Evolutionary conservation across 2,329 filamentous ascomycete species (phyloP), one percentile per base, ranked within the genome.

Genomic region (Penicillium sp.): DNA sequence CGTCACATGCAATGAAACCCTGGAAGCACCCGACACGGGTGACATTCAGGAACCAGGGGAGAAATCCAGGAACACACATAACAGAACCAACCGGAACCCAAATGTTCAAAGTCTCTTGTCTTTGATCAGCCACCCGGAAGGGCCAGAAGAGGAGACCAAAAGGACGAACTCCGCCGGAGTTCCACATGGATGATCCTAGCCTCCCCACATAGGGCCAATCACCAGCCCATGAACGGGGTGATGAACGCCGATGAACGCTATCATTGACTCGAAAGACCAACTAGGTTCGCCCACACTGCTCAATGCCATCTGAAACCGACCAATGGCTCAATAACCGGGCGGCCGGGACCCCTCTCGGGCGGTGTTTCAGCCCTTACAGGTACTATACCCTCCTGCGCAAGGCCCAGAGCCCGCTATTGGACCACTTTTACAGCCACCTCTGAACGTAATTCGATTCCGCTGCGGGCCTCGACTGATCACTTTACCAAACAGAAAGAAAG

Each of bases 401-500:
- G 53, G 53, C 26, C 34, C 26, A 26, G 43, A 42, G 53, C 53
- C 53, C 53, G 53, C 42, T 22, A 52, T 44, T 56, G 53, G 53
- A 18, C 48, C 53, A 56, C 53, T 56, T 56, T 52, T 46, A 40
- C 53, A 56, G 53, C 53, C 48, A 56, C 48, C n/a, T 35, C n/a
- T 37, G 35, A 35, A 52, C 20, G 7, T 34, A 46, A 52, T 56
- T 56, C 40, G 48, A 46, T 38, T 52, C 26, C 40, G 48, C 40
- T 52, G 53, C 42, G 53, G 53, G 42, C 53, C 48, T 52, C 48
- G 48, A 56, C 49, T 46, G 53, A 56, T 56, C 48, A 56, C 20
- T 46, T 39, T 38, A 46, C 35, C 26, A 40, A 40, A 52, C 31
- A 45, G 40, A 56, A 51, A 35, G 29, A 20, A 42, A 34, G 48